Evolutionary conservation across 352 stramenopile species (phyloP), one percentile per base, ranked within the genome.

Genomic region (Elongisporangium undulatum): DNA sequence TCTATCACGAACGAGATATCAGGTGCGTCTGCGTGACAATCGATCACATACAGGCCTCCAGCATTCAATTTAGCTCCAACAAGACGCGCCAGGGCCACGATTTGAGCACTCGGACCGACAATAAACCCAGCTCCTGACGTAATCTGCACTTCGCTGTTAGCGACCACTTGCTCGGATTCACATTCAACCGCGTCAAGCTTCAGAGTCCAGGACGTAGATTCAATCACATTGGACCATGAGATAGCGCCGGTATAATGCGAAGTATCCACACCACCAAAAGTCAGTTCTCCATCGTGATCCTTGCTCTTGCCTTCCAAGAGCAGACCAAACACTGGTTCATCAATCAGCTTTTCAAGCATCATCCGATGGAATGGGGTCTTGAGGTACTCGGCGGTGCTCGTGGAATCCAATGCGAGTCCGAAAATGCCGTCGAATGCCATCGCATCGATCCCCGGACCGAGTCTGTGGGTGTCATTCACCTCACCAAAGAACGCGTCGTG

Each of bases 351-450:
- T 45, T 17, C 34, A 1, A 17, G 34, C 0, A 45, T 45, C 34
- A 45, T 45, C 34, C 7, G 34, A 45, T 45, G 34, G 34, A 45
- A 45, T 17, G 34, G 34, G 17, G 34, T 45, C 34, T 45, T 45
- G 34, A 17, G 34, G 34, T 45, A 45, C 12, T 45, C 34, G 12
- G 34, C 34, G 17, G 34, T 45, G 34, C 13, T 45, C 12, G 34
- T 45, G 13, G 13, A 76, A 61, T 97, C 91, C 63, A 99, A 99
- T 24, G 87, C 97, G 16, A 99, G 71, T 49, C 97, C 97, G 55
- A 99, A 90, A 64, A 99, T 98, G 24, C 97, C 97, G 75, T 99
- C 97, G 72, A 99, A 99, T 52, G 99, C 98, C 61, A 95, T 96
- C 16, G 98, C 59, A 23, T 89, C 92, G 69, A 98, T 99, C 9